Conservation (phyloP, 2,329 filamentous ascomycete species). For the Knufia petricola region DNA sequence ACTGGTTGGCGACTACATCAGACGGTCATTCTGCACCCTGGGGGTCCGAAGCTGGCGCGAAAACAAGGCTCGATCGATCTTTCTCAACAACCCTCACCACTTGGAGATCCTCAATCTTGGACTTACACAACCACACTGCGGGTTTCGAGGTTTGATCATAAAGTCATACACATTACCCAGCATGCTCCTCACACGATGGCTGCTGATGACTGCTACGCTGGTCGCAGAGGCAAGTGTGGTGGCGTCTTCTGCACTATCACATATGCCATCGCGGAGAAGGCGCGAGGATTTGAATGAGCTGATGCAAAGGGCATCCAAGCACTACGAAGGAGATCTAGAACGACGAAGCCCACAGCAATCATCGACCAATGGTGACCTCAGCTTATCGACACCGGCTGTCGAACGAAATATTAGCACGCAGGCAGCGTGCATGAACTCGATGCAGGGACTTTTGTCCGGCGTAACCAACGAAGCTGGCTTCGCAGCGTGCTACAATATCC, state of each 20-base stretch:
- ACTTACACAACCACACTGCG: too few relatives aligned
- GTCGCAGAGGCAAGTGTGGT: constrained; percentile 4
- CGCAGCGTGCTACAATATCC: constrained; percentile 74
- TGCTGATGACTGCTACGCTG: background rate
- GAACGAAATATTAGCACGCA: constrained; percentile 35
- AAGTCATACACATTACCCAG: background rate
- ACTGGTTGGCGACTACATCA: constrained; percentile 3
- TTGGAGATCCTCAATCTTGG: background rate
- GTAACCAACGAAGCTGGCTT: constrained; percentile 65
- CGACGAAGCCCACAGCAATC: constrained; percentile 5
- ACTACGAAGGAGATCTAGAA: constrained; percentile 8
- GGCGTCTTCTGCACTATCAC: background rate
- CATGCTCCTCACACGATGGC: constrained; percentile 4
- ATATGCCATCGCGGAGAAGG: background rate
- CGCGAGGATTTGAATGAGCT: background rate
- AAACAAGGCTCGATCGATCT: background rate
- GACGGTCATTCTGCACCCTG: background rate
- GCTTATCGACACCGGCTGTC: constrained; percentile 4
- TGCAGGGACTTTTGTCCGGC: constrained; percentile 45
- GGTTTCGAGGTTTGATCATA: background rate
- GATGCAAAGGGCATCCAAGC: background rate
- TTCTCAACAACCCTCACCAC: background rate
- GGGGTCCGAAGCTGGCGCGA: background rate
- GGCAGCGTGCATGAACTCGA: constrained; percentile 49
- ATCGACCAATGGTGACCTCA: constrained; percentile 4